Base-by-base conservation (phyloP, 164 flowering plant genomes). In the Nymphaea thermarum region DNA sequence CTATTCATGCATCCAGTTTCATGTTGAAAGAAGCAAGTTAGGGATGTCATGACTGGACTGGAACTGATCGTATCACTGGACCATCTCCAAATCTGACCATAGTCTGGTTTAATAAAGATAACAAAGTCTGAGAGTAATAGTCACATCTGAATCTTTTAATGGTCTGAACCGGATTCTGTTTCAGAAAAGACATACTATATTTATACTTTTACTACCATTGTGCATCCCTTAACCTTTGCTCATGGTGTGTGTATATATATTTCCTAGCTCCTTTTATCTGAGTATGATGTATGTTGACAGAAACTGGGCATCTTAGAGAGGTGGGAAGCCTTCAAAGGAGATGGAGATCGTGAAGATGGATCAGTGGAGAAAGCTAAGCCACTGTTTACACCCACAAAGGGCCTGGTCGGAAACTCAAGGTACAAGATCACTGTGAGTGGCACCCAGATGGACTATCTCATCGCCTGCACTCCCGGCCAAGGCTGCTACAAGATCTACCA, bases 291-390 rank as follows among this genome's bases (percentile, higher is more conserved):
- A 18, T 5, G 12, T 6, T 14, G 3, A 25, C 62, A 65, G 68
- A 64, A 61, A 61, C 43, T 74, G 62, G 43, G 74, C 63, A 65
- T 74, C 43, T 45, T 61, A 59, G 77, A 68, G 64, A 74, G 68
- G 41, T 74, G 77, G 77, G 71, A 71, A 71, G 77, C 66, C 7
- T 74, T 57, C 53, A 68, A 17, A 42, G 73, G 77, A 16, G 77
- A 74, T 4, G 41, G 44, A 6, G 7, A 44, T 44, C 4, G 68
- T 4, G 41, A 44, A 6, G 7, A 45, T 44, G 15, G 68, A 57
- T 43, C 4, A 14, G 15, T 60, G 10, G 68, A 36, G 4, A 55
- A 62, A 16, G 66, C 43, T 45, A 71, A 71, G 74, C 71, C 74
- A 11, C 43, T 74, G 66, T 62, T 74, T 7, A 70, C 6, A 43